Percentiles rank a stretch among this genome's conserved stretches.
These are phyloP conservation scores for Cryphonectria naterciae DNA, from an alignment of 2,329 filamentous ascomycete species.

Conservation along the genomic window DNA sequence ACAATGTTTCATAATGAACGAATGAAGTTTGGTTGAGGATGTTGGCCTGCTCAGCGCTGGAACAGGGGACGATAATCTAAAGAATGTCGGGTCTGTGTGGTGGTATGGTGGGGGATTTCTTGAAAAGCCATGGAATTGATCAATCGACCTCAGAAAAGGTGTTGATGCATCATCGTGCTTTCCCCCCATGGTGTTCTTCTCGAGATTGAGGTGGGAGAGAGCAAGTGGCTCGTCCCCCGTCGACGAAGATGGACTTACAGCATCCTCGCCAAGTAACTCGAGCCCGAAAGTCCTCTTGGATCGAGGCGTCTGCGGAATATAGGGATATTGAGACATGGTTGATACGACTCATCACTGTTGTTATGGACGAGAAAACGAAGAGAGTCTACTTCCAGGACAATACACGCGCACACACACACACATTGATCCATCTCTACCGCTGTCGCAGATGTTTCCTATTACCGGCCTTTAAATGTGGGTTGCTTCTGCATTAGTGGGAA, in stretches of 20 bases:
- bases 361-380: background rate
- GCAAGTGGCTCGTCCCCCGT: background rate
- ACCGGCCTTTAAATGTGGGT: background rate
- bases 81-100: background rate
- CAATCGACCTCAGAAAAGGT: background rate
- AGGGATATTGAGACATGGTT: background rate
- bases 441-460: background rate
- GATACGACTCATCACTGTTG: background rate
- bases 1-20: background rate
- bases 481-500: conserved; percentile 11
- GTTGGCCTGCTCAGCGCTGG: background rate
- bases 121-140: background rate
- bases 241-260: conserved; percentile 1
- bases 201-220: background rate
- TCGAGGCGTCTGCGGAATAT: background rate
- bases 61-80: background rate
- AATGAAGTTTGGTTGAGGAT: background rate
- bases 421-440: background rate
- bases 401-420: background rate
- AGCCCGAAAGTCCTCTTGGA: background rate
- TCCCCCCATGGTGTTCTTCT: background rate
- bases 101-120: background rate
- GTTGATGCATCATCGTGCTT: conserved; percentile 4
- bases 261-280: background rate
- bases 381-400: background rate